phyloP scores from a whole-genome alignment of 1,139 yeast species.

The Hemisphaericaspora xylanilytica region DNA sequence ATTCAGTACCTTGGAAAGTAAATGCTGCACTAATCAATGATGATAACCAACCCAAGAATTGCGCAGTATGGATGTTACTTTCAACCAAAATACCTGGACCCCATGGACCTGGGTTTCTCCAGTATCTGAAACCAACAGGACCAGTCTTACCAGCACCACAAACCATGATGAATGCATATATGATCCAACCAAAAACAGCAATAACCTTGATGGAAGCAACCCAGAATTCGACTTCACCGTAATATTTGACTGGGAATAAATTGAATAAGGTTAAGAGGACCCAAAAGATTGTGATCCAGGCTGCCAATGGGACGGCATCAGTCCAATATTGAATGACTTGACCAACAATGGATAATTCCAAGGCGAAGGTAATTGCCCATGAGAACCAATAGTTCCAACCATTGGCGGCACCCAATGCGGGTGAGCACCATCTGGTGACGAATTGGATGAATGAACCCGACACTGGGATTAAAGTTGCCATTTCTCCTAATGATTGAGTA shows the following conservation, averaged over 20 bases:
- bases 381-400: constrained; percentile 87
- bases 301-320: constrained; percentile 64
- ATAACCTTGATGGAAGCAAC: constrained; percentile 64
- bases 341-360: constrained; percentile 78
- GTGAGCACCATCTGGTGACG: constrained; percentile 60
- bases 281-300: constrained; percentile 72
- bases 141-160: constrained; percentile 72
- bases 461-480: constrained; percentile 71
- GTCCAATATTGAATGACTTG: constrained; percentile 79
- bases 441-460: constrained; percentile 61
- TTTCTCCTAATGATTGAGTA: constrained; percentile 71
- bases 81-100: constrained; percentile 57
- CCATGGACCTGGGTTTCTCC: constrained; percentile 93
- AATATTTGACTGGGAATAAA: constrained; percentile 43
- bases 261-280: constrained; percentile 34
- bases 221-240: constrained; percentile 48
- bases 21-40: constrained; percentile 69
- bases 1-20: constrained; percentile 78
- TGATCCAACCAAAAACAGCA: constrained; percentile 68
- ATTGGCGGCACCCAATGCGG: constrained; percentile 73
- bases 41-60: constrained; percentile 66
- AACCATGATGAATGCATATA: constrained; percentile 66
- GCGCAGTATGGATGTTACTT: constrained; percentile 45
- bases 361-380: constrained; percentile 82
- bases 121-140: constrained; percentile 80